Percentiles rank a stretch among this genome's conserved stretches.
These are phyloP conservation scores for Fusarium sp. DNA, from an alignment of 2,329 filamentous ascomycete species.

Conservation along the genomic window DNA sequence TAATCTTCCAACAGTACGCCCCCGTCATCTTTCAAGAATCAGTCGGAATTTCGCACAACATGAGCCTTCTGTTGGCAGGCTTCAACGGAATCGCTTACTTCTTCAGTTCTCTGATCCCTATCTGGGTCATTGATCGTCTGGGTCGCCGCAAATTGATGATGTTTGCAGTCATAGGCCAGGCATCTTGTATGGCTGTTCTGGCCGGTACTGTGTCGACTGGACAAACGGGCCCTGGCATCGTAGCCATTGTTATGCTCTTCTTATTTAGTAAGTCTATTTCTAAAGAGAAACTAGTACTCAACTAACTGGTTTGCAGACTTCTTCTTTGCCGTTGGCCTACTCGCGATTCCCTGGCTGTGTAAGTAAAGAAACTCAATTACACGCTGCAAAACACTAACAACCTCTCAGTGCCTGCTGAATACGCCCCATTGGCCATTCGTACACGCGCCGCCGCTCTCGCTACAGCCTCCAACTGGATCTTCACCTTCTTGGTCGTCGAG, in stretches of 20 bases:
- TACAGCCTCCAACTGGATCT: slow-evolving; percentile 53
- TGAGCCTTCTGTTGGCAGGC: slow-evolving; percentile 64
- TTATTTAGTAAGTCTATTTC: slow-evolving; percentile 46
- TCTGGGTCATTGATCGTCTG: slow-evolving; percentile 54
- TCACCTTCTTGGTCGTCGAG: slow-evolving; percentile 53
- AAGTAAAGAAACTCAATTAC: slow-evolving; percentile 8
- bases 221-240: slow-evolving; percentile 52
- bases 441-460: slow-evolving; percentile 53
- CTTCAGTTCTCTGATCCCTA: slow-evolving; percentile 47
- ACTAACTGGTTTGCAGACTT: slow-evolving; percentile 43
- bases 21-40: slow-evolving; percentile 59
- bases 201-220: slow-evolving; percentile 57
- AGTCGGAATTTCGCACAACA: slow-evolving; percentile 55
- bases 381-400: slow-evolving; percentile 8
- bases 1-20: slow-evolving; percentile 43
- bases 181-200: slow-evolving; percentile 58
- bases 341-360: slow-evolving; percentile 54
- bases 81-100: slow-evolving; percentile 58
- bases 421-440: slow-evolving; percentile 54
- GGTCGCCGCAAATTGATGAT: slow-evolving; percentile 70
- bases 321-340: slow-evolving; percentile 55
- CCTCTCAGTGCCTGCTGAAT: slow-evolving; percentile 54
- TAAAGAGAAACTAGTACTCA: accelerated
- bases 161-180: slow-evolving; percentile 53
- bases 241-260: slow-evolving; percentile 58